Evolutionary conservation across 352 stramenopile species (phyloP).

Genomic region (Globisporangium barbulae): DNA sequence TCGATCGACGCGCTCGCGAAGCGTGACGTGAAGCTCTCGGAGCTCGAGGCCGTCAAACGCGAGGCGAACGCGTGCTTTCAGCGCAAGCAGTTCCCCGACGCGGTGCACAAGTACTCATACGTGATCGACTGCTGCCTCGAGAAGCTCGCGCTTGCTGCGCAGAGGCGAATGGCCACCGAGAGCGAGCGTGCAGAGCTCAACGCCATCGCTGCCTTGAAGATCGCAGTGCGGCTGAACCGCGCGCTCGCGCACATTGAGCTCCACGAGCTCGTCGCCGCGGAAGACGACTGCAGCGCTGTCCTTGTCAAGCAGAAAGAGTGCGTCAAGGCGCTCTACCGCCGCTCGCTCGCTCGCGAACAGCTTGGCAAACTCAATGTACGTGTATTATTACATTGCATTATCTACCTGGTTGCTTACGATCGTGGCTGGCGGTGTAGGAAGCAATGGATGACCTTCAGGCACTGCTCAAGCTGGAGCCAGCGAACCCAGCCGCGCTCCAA

Average conservation of each 20-base stretch:
- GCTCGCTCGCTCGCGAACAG: conserved; percentile 68
- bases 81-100: conserved; percentile 35
- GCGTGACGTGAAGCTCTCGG: conserved; percentile 19
- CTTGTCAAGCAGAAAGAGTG: conserved; percentile 61
- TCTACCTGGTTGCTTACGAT: neutral
- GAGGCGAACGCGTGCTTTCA: conserved; percentile 64
- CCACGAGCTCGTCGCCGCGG: conserved; percentile 19
- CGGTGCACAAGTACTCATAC: conserved; percentile 45
- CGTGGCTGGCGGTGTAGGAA: conserved; percentile 18
- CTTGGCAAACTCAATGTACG: conserved; percentile 57
- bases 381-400: neutral
- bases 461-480: conserved; percentile 35
- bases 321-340: conserved; percentile 90
- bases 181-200: neutral
- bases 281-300: conserved; percentile 71
- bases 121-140: conserved; percentile 22
- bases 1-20: conserved; percentile 13
- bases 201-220: conserved; percentile 28
- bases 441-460: conserved; percentile 27
- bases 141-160: neutral
- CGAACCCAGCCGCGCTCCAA: conserved; percentile 29
- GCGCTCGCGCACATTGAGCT: conserved; percentile 53
- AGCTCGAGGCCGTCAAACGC: conserved; percentile 43
- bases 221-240: conserved; percentile 62
- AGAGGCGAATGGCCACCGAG: neutral